Evolutionary conservation across 2,329 filamentous ascomycete genomes (phyloP).

Genomic region (Blastomyces emzantsi): DNA sequence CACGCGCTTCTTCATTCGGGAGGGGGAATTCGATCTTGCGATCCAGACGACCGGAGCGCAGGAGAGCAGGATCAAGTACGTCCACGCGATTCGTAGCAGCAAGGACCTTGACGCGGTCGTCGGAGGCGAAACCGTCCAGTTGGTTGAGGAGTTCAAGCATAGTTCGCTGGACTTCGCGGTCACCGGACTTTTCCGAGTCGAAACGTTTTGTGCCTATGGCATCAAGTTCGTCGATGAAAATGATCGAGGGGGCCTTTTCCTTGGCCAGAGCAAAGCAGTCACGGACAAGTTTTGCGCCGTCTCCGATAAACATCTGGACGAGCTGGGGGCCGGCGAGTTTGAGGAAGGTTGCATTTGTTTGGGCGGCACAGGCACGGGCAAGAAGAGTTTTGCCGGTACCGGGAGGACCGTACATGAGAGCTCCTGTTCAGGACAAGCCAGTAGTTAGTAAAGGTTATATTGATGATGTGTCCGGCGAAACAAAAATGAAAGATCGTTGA

Average conservation of each 20-base stretch:
- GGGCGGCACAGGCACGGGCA: slow-evolving; percentile 89
- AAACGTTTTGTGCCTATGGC: slow-evolving; percentile 99
- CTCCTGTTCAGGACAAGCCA: slow-evolving; percentile 49
- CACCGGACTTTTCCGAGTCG: slow-evolving; percentile 95
- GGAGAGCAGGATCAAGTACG: slow-evolving; percentile 81
- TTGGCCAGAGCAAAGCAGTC: slow-evolving; percentile 97
- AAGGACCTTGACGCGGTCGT: slow-evolving; percentile 93
- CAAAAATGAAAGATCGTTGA: slow-evolving; percentile 12
- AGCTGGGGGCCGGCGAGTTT: slow-evolving; percentile 96
- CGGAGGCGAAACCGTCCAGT: slow-evolving; percentile 93
- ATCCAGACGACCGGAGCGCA: slow-evolving; percentile 86
- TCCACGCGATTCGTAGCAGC: slow-evolving; percentile 93
- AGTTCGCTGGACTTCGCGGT: slow-evolving; percentile 94
- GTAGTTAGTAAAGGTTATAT: slow-evolving; percentile 12
- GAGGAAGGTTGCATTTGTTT: slow-evolving; percentile 97
- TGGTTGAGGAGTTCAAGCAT: slow-evolving; percentile 99
- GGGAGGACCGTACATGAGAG: slow-evolving; percentile 81
- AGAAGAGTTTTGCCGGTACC: slow-evolving; percentile 50
- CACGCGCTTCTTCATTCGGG: slow-evolving; percentile 93
- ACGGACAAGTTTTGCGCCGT: slow-evolving; percentile 92
- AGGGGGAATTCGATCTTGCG: slow-evolving; percentile 98
- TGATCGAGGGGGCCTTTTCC: slow-evolving; percentile 97
- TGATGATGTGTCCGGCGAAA: neutral
- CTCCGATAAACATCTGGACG: slow-evolving; percentile 99
- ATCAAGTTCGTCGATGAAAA: slow-evolving; percentile 98